Base-by-base conservation (phyloP, 768 basidiomycete genomes). In the Mycena galopus region DNA sequence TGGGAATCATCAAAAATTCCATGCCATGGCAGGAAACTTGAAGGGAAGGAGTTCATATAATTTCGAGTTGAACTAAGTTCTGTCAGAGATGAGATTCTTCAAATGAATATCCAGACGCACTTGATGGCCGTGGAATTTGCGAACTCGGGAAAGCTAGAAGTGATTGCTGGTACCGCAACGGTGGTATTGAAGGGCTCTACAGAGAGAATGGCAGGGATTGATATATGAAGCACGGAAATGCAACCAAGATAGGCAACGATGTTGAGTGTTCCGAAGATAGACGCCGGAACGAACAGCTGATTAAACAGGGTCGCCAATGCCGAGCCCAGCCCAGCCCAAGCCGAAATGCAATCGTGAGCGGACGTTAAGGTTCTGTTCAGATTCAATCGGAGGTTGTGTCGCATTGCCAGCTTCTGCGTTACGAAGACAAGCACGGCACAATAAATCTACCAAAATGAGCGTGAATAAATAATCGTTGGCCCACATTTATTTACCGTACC, bases 241-340 rank as follows among this genome's bases (percentile, higher is more conserved):
- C 58, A 55, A 1, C 23, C 58, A 5, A 68, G 60, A 29, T 68
- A 68, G 2, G 14, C 58, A 23, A 27, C 42, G 16, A 61, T 27
- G 37, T 11, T 33, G 58, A 61, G 16, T 4, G 47, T 53, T 12
- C 44, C 58, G 10, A 50, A 27, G 29, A 68, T 25, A 25, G 44
- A 59, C 16, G 67, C 56, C 4, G 53, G 44, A 3, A 68, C 67
- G 3, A 11, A 32, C 4, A 55, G 1, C 32, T 79, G 79, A 8
- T 62, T 51, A 72, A 69, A 75, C 11, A 80, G 53, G 4, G 53
- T 17, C 23, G 59, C 14, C 14, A 77, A 0, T 4, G 79, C 77
- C 63, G 73, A 65, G 16, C 79, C 79, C 53, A 76, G 56, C 2
- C 79, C 77, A 27, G 33, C 65, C 79, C 79, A 79, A n/a, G 79